These are phyloP conservation scores for Trametopsis cervina DNA, from an alignment of 768 basidiomycete species.

Conservation along the genomic window DNA sequence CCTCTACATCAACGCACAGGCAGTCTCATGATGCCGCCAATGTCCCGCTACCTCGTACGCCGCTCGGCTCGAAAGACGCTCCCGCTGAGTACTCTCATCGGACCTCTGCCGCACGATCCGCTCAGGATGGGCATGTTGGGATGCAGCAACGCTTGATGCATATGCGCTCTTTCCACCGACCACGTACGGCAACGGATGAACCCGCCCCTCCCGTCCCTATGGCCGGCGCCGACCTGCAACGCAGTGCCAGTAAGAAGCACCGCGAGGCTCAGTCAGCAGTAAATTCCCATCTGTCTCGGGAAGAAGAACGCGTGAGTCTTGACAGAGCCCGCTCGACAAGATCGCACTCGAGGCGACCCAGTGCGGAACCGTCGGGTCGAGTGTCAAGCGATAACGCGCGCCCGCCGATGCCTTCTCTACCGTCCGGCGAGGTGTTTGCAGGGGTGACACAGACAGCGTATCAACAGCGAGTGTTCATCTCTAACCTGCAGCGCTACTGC, in stretches of 20 bases:
- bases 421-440: slow-evolving; percentile 27
- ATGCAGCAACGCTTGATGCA: slow-evolving; percentile 33
- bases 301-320: neutral
- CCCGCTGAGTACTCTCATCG: no score
- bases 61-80: no score
- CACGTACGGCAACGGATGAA: slow-evolving; percentile 29
- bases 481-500: slow-evolving; percentile 68
- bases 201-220: slow-evolving; percentile 20
- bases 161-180: slow-evolving; percentile 57
- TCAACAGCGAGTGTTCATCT: slow-evolving; percentile 75
- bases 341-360: slow-evolving; percentile 17
- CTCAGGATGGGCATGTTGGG: no score
- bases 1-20: neutral
- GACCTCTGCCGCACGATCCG: no score
- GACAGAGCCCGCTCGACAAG: slow-evolving; percentile 7
- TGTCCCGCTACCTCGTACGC: no score
- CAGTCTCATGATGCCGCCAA: neutral
- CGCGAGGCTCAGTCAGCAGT: slow-evolving; percentile 16
- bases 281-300: neutral
- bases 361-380: slow-evolving; percentile 16
- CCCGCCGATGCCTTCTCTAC: slow-evolving; percentile 30
- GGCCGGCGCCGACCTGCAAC: slow-evolving; percentile 6
- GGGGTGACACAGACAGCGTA: slow-evolving; percentile 19
- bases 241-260: slow-evolving; percentile 3
- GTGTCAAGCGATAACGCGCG: slow-evolving; percentile 13